Percentiles rank a stretch among this genome's conserved stretches.
Conservation (phyloP, 1,139 yeast genomes). For the Saccharomyces hybrid region DNA sequence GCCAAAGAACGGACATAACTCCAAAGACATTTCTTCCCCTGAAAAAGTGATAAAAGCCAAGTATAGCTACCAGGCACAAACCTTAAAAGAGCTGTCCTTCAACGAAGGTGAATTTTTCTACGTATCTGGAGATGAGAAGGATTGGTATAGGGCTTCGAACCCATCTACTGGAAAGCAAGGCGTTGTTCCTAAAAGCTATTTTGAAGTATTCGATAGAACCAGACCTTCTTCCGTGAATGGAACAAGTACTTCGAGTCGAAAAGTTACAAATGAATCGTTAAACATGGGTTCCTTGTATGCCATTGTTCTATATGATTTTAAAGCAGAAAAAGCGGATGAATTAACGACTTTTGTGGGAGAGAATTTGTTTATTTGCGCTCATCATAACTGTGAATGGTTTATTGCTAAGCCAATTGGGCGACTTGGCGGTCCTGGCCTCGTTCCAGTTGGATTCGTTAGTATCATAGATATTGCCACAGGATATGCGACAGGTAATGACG, state of each 20-base stretch:
- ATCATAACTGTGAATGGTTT: conserved; percentile 94
- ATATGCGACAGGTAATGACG: conserved; percentile 40
- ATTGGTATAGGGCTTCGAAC: conserved; percentile 84
- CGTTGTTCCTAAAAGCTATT: conserved; percentile 78
- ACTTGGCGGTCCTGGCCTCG: conserved; percentile 96
- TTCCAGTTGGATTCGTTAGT: conserved; percentile 85
- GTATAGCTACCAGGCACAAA: conserved; percentile 69
- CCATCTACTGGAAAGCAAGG: conserved; percentile 75
- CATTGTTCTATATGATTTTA: conserved; percentile 69
- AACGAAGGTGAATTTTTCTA: conserved; percentile 82
- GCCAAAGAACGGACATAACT: conserved; percentile 7
- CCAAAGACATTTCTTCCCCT: conserved; percentile 37
- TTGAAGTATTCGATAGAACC: conserved; percentile 65
- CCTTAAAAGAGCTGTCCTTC: conserved; percentile 76
- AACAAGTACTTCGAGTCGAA: conserved; percentile 7
- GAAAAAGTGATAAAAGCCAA: conserved; percentile 80
- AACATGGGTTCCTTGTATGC: conserved; percentile 45
- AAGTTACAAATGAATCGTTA: conserved; percentile 11
- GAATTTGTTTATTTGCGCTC: conserved; percentile 87
- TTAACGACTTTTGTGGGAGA: conserved; percentile 80
- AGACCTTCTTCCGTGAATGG: conserved; percentile 22
- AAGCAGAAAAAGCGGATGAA: conserved; percentile 86
- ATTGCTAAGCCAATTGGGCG: conserved; percentile 94
- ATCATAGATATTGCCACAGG: conserved; percentile 71
- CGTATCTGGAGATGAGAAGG: conserved; percentile 56